Conservation (phyloP, 441 rosid species). For the Eruca vesicaria region DNA sequence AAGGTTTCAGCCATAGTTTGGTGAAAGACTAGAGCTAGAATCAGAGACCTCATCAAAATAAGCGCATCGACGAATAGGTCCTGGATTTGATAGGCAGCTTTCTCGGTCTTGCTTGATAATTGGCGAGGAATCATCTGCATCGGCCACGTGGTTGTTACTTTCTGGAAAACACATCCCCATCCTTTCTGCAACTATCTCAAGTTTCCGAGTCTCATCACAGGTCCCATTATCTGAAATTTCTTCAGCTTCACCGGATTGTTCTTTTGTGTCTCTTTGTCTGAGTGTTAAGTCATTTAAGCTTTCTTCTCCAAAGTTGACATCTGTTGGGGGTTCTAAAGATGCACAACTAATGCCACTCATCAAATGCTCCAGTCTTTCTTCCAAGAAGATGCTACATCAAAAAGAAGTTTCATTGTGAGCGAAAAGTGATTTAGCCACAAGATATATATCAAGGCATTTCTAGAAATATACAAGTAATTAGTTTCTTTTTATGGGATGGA, state of each 20-base stretch:
- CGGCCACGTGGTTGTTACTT: constrained; percentile 37
- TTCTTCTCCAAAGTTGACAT: constrained; percentile 40
- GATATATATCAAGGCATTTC: not conserved
- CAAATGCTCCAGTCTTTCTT: constrained; percentile 88
- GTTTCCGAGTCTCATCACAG: constrained; percentile 39
- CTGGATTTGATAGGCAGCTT: constrained; percentile 56
- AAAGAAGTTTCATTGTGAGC: constrained; percentile 10
- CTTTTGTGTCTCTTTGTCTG: constrained; percentile 26
- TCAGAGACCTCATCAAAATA: constrained; percentile 84
- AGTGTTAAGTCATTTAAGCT: constrained; percentile 35
- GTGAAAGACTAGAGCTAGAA: constrained; percentile 53
- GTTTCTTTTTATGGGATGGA: not conserved
- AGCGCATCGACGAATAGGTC: constrained; percentile 60
- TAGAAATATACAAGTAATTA: not conserved
- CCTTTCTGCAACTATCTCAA: constrained; percentile 36
- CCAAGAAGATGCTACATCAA: constrained; percentile 70
- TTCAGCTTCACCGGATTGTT: constrained; percentile 35
- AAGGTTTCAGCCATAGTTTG: constrained; percentile 4
- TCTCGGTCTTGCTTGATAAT: constrained; percentile 52
- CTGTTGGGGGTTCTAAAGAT: constrained; percentile 48
- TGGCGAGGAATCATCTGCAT: constrained; percentile 42
- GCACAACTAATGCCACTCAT: constrained; percentile 58
- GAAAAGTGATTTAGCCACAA: not conserved
- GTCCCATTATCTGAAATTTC: constrained; percentile 36
- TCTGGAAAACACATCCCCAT: constrained; percentile 38